These are phyloP conservation scores for Colletotrichum lentis DNA, from an alignment of 2,329 filamentous ascomycete species.

Conservation along the genomic window DNA sequence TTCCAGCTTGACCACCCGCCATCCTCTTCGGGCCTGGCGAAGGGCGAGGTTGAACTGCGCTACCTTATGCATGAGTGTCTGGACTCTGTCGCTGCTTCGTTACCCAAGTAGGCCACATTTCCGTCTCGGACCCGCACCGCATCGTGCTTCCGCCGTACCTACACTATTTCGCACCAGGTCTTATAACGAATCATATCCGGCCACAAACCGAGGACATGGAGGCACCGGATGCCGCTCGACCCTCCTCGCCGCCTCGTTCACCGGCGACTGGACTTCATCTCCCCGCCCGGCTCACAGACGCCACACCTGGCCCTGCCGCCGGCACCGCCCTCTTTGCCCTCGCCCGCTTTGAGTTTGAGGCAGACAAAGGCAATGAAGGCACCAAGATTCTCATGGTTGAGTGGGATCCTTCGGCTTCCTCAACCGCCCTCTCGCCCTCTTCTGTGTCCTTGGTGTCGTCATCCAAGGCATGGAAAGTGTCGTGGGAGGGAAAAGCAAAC, in stretches of 20 bases:
- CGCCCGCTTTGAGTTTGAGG: slow-evolving; percentile 87
- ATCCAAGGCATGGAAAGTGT: slow-evolving; percentile 71
- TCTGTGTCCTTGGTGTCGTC: slow-evolving; percentile 1
- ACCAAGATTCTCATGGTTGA: slow-evolving; percentile 95
- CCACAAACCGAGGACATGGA: slow-evolving; percentile 20
- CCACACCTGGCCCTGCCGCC: slow-evolving; percentile 49
- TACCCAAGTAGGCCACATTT: slow-evolving; percentile 7
- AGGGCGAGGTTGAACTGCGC: neutral
- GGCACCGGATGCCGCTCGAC: slow-evolving; percentile 2
- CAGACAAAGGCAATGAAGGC: slow-evolving; percentile 77
- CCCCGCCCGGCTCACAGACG: neutral
- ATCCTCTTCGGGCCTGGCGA: slow-evolving; percentile 2
- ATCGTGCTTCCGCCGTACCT: neutral
- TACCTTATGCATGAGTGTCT: slow-evolving; percentile 5
- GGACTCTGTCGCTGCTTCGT: neutral
- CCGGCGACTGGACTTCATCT: slow-evolving; percentile 17
- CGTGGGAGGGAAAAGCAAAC: slow-evolving; percentile 82
- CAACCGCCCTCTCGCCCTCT: neutral
- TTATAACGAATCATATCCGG: neutral
- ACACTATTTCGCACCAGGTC: neutral
- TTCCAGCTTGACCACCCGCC: neutral
- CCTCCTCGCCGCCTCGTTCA: slow-evolving; percentile 7
- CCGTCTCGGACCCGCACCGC: slow-evolving; percentile 15
- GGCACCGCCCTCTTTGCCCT: slow-evolving; percentile 64
- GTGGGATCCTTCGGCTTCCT: slow-evolving; percentile 65